Base-by-base conservation (phyloP, 1,139 yeast species). In the Candida sp. region DNA sequence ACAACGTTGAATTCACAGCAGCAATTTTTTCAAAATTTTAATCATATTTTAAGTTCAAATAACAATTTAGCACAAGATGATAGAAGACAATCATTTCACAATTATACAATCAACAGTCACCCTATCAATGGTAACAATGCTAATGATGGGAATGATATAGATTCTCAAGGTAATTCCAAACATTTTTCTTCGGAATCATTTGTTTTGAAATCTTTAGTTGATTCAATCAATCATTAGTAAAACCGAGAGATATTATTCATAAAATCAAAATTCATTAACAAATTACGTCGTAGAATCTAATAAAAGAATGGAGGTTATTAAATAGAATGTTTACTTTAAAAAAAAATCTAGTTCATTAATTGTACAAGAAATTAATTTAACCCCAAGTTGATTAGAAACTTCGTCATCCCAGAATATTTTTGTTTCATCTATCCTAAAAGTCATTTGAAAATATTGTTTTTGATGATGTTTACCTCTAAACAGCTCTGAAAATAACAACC, bases 161-260 rank as follows among this genome's bases (percentile, higher is more conserved):
- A 42, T n/a, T 47, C 35, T 22, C 36, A 38, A 19, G 25, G 39
- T 22, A 25, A 21, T 8, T 35, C 30, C 32, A 43, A 39, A 32
- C 52, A 47, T 22, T 44, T 43, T 15, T 49, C 54, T n/a, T 65
- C 62, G 22, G 75, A 69, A 46, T 60, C 63, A 43, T 65, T 66
- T 50, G 71, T 73, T 45, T 58, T 71, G 50, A 66, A 70, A 51
- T 68, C 74, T 22, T 65, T 73, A 50, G 77, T 72, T 42, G 76
- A 73, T 49, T 71, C 74, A 29, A 68, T 73, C 39, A 68, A 72
- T 53, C 70, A 65, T 47, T 59, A 42, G 39, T 33, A 5, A n/a
- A 32, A 32, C 11, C 19, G 11, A n/a, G 29, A 25, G 29, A 25
- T 11, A 25, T n/a, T n/a, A n/a, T 15, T 15, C 19, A 15, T 15